Percentiles rank a stretch among this genome's conserved stretches.
These are phyloP conservation scores for Asclepias syriaca DNA, from an alignment of 257 asterid genomes.

Conservation along the genomic window DNA sequence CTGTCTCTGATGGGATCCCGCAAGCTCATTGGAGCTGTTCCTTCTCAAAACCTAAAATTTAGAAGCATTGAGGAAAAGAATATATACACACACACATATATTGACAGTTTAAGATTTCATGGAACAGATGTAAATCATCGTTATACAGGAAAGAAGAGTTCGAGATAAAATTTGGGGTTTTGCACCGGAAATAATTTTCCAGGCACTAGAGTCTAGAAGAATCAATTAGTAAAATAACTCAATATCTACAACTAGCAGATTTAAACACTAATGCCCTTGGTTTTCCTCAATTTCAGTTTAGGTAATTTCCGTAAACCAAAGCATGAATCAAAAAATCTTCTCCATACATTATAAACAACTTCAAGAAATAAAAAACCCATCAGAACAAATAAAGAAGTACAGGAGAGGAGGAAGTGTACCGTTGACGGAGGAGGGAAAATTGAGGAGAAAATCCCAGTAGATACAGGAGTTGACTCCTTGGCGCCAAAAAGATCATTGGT, in stretches of 20 bases:
- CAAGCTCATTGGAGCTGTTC: slow-evolving; percentile 19
- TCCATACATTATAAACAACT: not conserved
- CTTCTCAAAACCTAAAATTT: slow-evolving; percentile 24
- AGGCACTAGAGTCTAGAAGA: not conserved
- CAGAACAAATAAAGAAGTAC: not conserved
- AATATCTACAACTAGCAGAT: not conserved
- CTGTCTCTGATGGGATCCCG: slow-evolving; percentile 18
- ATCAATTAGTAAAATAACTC: not conserved
- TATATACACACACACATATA: not conserved
- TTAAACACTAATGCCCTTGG: not conserved
- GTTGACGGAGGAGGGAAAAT: slow-evolving; percentile 38
- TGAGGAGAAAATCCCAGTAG: slow-evolving; percentile 37
- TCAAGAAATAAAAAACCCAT: not conserved
- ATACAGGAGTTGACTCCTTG: slow-evolving; percentile 16
- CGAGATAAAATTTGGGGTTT: too few species aligned
- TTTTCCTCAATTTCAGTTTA: not conserved
- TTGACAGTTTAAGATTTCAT: not conserved
- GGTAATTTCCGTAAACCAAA: not conserved
- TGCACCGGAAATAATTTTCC: too few species aligned
- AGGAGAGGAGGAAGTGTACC: slow-evolving; percentile 16
- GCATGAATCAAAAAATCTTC: not conserved
- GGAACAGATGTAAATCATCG: not conserved
- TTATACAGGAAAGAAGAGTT: not conserved
- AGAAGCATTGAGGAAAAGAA: not conserved
- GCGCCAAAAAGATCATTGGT: slow-evolving; percentile 35